These are phyloP conservation scores for Prunus mongolica DNA, from an alignment of 306 rosid genomes.

Conservation along the genomic window DNA sequence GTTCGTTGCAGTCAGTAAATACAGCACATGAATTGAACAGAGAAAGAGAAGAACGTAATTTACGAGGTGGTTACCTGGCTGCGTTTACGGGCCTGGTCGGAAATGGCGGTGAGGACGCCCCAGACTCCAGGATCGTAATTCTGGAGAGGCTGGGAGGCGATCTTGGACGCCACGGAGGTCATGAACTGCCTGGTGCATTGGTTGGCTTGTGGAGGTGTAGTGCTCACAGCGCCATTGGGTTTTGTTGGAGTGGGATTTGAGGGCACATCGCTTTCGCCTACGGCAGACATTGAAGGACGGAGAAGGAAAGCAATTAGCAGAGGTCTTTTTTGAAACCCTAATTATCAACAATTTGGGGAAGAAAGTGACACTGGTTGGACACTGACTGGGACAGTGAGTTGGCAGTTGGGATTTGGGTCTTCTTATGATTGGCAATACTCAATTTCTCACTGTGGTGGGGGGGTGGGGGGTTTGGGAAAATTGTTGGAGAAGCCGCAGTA, in stretches of 20 bases:
- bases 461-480: no score
- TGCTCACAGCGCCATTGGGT: not conserved
- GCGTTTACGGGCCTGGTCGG: constrained; percentile 79
- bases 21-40: not conserved
- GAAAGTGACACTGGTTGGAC: not conserved
- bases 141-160: constrained; percentile 71
- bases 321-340: constrained; percentile 56
- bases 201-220: not conserved
- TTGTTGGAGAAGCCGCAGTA: no score
- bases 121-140: constrained; percentile 60
- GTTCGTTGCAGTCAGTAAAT: not conserved
- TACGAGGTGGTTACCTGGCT: constrained; percentile 41
- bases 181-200: constrained; percentile 44
- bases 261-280: constrained; percentile 22
- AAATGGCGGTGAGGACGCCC: constrained; percentile 95
- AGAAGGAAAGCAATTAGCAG: constrained; percentile 29
- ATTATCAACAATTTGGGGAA: not conserved
- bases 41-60: not conserved
- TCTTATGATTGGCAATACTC: not conserved
- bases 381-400: not conserved
- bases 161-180: constrained; percentile 58
- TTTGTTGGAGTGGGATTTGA: not conserved
- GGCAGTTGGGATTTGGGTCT: not conserved
- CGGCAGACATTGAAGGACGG: constrained; percentile 29
- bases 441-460: no score